Evolutionary conservation across 2,329 filamentous ascomycete species (phyloP), one percentile per base, ranked within the genome.

Genomic region (Pseudogymnoascus sp.): DNA sequence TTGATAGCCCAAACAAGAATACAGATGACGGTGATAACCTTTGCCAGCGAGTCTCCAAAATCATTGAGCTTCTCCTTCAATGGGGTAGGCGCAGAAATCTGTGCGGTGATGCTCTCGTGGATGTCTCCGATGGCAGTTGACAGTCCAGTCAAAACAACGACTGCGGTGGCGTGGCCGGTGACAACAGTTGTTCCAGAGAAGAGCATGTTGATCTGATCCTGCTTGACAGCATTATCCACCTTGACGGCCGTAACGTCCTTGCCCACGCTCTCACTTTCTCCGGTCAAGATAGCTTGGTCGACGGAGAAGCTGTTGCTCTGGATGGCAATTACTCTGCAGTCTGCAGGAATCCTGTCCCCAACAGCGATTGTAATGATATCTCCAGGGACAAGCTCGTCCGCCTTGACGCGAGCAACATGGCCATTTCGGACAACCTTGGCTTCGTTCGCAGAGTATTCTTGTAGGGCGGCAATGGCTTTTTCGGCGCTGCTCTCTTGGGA

Each of bases 1-100:
- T 99, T 99, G 82, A 99, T 99, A 66, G 97, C 81, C 95, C 95
- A 99, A 71, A 99, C 95, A 64, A 96, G 80, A 68, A 97, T 81
- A 77, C 96, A 99, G 72, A 99, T 99, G 66, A 93, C 89, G 5
- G 93, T 97, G 69, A 99, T 99, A 66, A 97, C 95, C 82, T 97
- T 99, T 71, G 96, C 96, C 67, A 99, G 82, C 74, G 85, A 88
- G 77, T 99, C 95, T 67, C 95, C 96, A 74, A 99, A 99, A 72
- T 97, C 92, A 76, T 99, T 97, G 67, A 99, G 83, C 81, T 99
- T 99, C 81, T 99, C 91, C 82, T 99, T 99, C 70, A 99, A 78
- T 12, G 95, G 95, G 0, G 95, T 99, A 0, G 95, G 95, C 75
- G 96, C 93, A 21, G 93, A 97, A 72, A 99, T 99, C 77, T 99